Conservation (phyloP, 2,329 filamentous ascomycete species). For the Calonectria fujianensis region DNA sequence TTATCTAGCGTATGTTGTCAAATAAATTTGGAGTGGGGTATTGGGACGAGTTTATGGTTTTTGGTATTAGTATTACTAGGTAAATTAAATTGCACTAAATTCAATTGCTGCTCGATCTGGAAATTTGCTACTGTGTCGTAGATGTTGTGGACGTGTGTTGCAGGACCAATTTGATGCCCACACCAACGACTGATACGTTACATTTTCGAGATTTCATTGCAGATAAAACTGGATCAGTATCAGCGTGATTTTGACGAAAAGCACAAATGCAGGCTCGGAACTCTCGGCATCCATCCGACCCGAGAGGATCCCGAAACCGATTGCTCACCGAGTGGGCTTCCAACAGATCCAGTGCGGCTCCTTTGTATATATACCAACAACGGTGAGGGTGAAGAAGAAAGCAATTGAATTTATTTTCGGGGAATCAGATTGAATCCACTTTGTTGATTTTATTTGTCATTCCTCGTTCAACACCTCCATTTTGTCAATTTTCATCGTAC, state of each 20-base stretch:
- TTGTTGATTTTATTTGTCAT: not conserved
- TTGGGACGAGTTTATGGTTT: no score
- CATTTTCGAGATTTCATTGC: not conserved
- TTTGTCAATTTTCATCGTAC: not conserved
- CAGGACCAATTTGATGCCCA: no score
- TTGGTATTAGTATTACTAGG: no score
- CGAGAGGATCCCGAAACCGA: conserved; percentile 4
- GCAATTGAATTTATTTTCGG: not conserved
- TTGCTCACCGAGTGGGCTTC: not conserved
- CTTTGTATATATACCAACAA: not conserved
- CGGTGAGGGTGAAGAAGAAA: no score
- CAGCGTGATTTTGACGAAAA: not conserved
- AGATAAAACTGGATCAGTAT: not conserved
- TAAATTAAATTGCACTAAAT: no score
- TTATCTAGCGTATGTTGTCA: no score
- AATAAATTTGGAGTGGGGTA: no score
- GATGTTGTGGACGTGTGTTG: no score
- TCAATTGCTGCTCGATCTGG: no score
- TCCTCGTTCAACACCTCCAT: not conserved
- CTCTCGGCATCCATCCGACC: conserved; percentile 25
- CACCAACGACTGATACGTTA: no score
- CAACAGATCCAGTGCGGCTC: not conserved
- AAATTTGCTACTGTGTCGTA: no score
- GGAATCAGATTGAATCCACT: no score
- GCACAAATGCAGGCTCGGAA: not conserved